Evolutionary conservation across 192 early-diverging fungal genomes (phyloP).

Genomic region (Rhizoclosmatium sp.): DNA sequence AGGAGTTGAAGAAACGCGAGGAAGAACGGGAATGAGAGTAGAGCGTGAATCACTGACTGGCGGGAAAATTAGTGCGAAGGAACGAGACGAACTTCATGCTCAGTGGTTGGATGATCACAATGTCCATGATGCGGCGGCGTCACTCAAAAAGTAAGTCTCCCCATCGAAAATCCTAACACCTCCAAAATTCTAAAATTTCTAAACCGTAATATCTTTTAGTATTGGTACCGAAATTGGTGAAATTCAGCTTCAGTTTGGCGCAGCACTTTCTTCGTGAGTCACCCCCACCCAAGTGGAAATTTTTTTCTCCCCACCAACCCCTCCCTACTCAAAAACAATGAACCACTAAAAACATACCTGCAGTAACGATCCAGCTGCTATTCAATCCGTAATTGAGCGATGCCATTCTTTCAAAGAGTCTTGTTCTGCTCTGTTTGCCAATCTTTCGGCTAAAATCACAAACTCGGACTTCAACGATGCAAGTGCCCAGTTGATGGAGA

Average conservation of each 20-base stretch:
- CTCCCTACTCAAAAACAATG: not conserved
- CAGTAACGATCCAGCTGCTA: not conserved
- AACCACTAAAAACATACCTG: not conserved
- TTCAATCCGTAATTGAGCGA: not conserved
- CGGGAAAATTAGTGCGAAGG: too few relatives aligned
- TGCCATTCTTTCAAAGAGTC: not conserved
- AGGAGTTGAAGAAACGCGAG: too few relatives aligned
- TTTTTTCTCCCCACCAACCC: not conserved
- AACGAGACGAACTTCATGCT: too few relatives aligned
- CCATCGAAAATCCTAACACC: too few relatives aligned
- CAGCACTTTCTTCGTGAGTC: constrained; percentile 1
- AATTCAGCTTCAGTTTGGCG: constrained; percentile 9
- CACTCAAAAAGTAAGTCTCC: too few relatives aligned
- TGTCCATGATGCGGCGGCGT: too few relatives aligned
- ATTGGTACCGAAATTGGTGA: constrained; percentile 12
- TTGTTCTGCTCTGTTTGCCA: not conserved
- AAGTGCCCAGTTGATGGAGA: not conserved
- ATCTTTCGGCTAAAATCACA: not conserved
- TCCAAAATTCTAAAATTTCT: too few relatives aligned
- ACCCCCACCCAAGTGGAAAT: not conserved
- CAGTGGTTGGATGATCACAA: too few relatives aligned
- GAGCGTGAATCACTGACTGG: too few relatives aligned
- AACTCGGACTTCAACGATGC: constrained; percentile 2
- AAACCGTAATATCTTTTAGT: not conserved
- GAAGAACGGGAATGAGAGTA: too few relatives aligned